These are phyloP conservation scores for Pseudogymnoascus sp. DNA, from an alignment of 2,329 filamentous ascomycete species.

Conservation along the genomic window DNA sequence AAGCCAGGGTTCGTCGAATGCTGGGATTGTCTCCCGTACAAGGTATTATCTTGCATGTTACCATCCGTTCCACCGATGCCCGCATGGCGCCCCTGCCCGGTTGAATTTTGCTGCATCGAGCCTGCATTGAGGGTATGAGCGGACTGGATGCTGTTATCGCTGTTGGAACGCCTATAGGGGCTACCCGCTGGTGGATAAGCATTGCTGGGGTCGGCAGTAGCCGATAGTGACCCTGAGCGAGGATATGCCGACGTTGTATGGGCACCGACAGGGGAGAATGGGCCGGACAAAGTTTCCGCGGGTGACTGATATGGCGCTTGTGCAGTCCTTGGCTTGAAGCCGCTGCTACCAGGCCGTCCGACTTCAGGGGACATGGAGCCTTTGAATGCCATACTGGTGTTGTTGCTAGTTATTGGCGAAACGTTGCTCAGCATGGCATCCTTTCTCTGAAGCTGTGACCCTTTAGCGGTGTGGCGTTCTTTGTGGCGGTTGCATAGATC, in stretches of 20 bases:
- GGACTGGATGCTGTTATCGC: slow-evolving; percentile 23
- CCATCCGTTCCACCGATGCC: slow-evolving; percentile 7
- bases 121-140: slow-evolving; percentile 16
- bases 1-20: not conserved
- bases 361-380: slow-evolving; percentile 27
- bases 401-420: slow-evolving; percentile 24
- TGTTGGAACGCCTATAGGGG: slow-evolving; percentile 26
- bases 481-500: slow-evolving; percentile 83
- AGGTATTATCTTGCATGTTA: slow-evolving; percentile 26
- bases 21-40: not conserved
- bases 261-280: slow-evolving; percentile 26
- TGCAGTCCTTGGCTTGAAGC: slow-evolving; percentile 21
- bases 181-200: slow-evolving; percentile 13
- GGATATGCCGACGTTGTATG: slow-evolving; percentile 25
- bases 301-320: slow-evolving; percentile 28
- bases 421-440: slow-evolving; percentile 54
- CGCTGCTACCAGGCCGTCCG: slow-evolving; percentile 22
- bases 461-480: slow-evolving; percentile 73
- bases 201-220: slow-evolving; percentile 21
- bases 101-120: not conserved
- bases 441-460: slow-evolving; percentile 68
- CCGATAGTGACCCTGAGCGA: slow-evolving; percentile 18
- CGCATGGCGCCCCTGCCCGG: not conserved
- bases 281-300: slow-evolving; percentile 22
- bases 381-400: slow-evolving; percentile 13